Evolutionary conservation across 495 filamentous ascomycete genomes (phyloP), one percentile per base, ranked within the genome.

Genomic region (Clavariopsis aquatica): DNA sequence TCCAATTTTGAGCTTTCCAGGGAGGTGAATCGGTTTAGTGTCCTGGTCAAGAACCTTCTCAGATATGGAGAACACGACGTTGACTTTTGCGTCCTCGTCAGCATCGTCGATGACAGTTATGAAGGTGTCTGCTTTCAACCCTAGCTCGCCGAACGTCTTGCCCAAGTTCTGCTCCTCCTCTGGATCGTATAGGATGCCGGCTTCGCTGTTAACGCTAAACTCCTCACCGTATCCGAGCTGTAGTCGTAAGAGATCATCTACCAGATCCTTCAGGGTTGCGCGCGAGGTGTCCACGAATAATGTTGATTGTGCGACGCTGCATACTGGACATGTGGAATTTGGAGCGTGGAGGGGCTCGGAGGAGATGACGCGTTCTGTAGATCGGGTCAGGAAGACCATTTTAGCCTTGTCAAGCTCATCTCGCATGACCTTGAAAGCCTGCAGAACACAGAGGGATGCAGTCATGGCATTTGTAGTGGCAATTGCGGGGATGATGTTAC

Each of bases 401-500:
- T 72, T 71, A 17, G 74, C 68, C 69, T 85, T 82, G 41, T 79
- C 73, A 34, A 89, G 84, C 51, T 96, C 87, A 26, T 86, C 83
- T 61, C 83, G 85, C 57, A 99, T 78, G 36, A 98, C 89, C 74
- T 96, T 97, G 79, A 96, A 92, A 1, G 92, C 87, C 75, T 99
- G 89, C 7, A 99, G 78, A 3, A 98, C 94, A 73, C 92, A 98
- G 24, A 99, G 81, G 15, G 90, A 88, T 13, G 94, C 94, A 4
- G 93, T 94, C 76, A 98, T 95, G 13, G 95, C 94, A 73, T 99
- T 99, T 0, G 94, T 97, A 0, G 94, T 99, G 1, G 94, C 94
- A 74, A 99, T 99, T 2, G 94, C 95, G 0, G 94, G 94, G 59
- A 99, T 98, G 70, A 99, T 99, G 70, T 98, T 98, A 54, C 94